Evolutionary conservation across 148 eudicot genomes (phyloP), one percentile per base, ranked within the genome.

Genomic region (Rhododendron simsii): DNA sequence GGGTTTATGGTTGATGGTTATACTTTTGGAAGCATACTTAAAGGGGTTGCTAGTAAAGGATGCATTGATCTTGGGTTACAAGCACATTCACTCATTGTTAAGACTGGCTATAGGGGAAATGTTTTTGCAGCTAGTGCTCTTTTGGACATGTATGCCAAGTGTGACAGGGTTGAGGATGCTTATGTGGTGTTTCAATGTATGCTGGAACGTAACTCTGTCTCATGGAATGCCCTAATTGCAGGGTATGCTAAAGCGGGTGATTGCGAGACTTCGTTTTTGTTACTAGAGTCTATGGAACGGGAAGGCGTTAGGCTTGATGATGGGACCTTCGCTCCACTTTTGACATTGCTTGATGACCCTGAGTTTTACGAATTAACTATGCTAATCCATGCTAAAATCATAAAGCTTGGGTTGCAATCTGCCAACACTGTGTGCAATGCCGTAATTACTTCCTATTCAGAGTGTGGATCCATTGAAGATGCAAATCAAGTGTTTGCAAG

Each of bases 221-320:
- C 96, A 37, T 94, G 95, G 95, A 95, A 95, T 88, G 91, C 95
- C 81, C 81, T 95, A 90, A 92, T 95, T 86, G 90, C 94, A 23
- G 95, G 95, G 80, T 89, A 89, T 88, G 95, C 93, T 47, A 92
- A 89, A 26, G 74, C 16, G 28, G 90, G 88, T 53, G 91, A 91
- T 65, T 75, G 84, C 5, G 86, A 81, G 50, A 82, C 86, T 69
- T 89, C 94, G 1, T 86, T 93, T 86, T 81, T 73, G 83, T 90
- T 93, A 26, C 85, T 95, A 18, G 26, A 23, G 30, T 81, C 81
- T 77, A 94, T 95, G 95, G 90, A 88, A 86, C 82, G 78, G 81
- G 94, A 91, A 82, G 94, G 93, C 13, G 45, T 86, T 69, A 37
- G 83, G 50, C 83, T 93, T 86, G 91, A 92, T 87, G 98, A 95